Conservation (phyloP, 306 rosid species). For the Sophora flavescens region DNA sequence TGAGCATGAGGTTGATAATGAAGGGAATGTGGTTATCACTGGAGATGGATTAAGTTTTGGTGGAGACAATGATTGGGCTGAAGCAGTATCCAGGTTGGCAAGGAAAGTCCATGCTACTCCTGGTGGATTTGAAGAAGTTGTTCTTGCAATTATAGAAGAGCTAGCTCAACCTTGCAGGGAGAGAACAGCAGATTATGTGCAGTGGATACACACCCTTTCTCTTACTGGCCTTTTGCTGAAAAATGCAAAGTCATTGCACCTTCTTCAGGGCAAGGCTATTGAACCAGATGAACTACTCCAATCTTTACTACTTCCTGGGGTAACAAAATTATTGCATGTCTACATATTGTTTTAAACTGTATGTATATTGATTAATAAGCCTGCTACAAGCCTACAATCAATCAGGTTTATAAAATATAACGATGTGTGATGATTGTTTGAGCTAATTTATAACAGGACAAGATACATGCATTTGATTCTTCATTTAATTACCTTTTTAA, state of each 20-base stretch:
- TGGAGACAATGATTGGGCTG: constrained; percentile 95
- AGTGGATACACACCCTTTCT: constrained; percentile 93
- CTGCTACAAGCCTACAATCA: not conserved
- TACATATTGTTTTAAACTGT: constrained; percentile 1
- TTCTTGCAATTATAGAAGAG: constrained; percentile 73
- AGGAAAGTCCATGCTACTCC: constrained; percentile 80
- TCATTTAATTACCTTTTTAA: not conserved
- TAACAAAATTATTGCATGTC: constrained; percentile 44
- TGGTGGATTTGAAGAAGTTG: constrained; percentile 89
- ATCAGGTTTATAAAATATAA: not conserved
- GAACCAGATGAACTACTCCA: constrained; percentile 75
- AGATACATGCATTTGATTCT: constrained; percentile 1
- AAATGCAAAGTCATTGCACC: constrained; percentile 69
- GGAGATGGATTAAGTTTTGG: constrained; percentile 97
- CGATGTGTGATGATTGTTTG: not conserved
- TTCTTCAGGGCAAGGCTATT: constrained; percentile 67
- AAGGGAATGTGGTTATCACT: constrained; percentile 77
- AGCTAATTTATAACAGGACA: constrained; percentile 12
- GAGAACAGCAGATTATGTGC: constrained; percentile 84
- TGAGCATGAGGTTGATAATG: constrained; percentile 82
- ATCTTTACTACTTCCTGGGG: constrained; percentile 91
- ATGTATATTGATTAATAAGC: constrained; percentile 16
- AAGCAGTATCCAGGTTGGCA: constrained; percentile 75
- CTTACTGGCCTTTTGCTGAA: constrained; percentile 83
- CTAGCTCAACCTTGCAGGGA: constrained; percentile 93